Evolutionary conservation across 2,329 filamentous ascomycete species (phyloP).

Genomic region (Stemphylium vesicarium): DNA sequence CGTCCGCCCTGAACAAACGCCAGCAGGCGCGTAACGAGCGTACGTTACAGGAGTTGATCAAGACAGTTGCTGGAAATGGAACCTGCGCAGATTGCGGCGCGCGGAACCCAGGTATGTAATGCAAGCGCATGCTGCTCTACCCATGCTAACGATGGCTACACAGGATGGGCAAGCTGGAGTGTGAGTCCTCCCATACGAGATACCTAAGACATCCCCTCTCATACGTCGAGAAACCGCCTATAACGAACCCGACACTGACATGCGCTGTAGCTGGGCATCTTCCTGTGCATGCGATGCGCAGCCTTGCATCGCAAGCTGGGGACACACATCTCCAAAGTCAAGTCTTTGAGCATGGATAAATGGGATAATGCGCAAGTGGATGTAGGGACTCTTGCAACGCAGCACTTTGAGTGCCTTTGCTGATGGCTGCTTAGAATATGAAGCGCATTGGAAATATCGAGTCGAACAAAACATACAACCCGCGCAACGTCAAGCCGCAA

Average conservation of each 20-base stretch:
- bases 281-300: constrained; percentile 97
- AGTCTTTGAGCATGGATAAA: constrained; percentile 97
- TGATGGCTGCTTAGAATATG: constrained; percentile 73
- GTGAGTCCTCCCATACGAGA: constrained; percentile 59
- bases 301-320: constrained; percentile 94
- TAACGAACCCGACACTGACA: constrained; percentile 20
- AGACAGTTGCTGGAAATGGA: constrained; percentile 85
- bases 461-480: constrained; percentile 90
- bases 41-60: constrained; percentile 85
- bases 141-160: constrained; percentile 40
- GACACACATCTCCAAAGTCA: constrained; percentile 98
- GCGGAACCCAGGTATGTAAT: constrained; percentile 80
- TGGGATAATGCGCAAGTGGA: constrained; percentile 97
- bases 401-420: not conserved
- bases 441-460: constrained; percentile 84
- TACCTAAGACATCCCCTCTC: not conserved
- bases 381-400: constrained; percentile 60
- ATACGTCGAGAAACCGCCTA: not conserved
- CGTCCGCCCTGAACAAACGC: constrained; percentile 84
- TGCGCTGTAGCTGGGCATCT: constrained; percentile 77
- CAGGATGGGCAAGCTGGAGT: constrained; percentile 97
- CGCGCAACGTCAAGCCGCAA: constrained; percentile 79
- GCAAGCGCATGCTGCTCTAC: constrained; percentile 11
- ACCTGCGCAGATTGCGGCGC: constrained; percentile 91
- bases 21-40: constrained; percentile 98